These are phyloP conservation scores for Carex scoparia DNA, from an alignment of 176 grass and related monocot genomes.

Conservation along the genomic window DNA sequence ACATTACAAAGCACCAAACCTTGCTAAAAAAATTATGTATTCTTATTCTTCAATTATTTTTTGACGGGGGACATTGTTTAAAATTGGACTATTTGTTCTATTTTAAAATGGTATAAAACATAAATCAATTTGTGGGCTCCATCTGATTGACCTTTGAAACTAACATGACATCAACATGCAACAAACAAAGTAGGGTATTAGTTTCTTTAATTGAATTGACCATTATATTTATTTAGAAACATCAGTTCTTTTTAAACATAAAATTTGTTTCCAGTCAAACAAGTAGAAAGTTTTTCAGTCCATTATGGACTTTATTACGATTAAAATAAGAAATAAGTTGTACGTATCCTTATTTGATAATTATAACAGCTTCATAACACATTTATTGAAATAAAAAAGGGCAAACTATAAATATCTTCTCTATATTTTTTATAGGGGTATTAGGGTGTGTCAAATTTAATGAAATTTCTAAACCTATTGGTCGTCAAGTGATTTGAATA, in stretches of 20 bases:
- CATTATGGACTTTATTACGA: not conserved
- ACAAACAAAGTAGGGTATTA: not conserved
- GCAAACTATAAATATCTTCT: not conserved
- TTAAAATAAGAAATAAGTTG: not conserved
- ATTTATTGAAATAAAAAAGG: not conserved
- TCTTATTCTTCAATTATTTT: too few relatives aligned
- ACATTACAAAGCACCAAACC: too few relatives aligned
- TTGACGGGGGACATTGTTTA: too few relatives aligned
- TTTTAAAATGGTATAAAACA: too few relatives aligned
- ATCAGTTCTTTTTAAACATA: not conserved
- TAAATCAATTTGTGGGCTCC: too few relatives aligned
- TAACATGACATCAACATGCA: too few relatives aligned
- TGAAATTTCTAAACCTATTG: not conserved
- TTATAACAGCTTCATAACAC: not conserved
- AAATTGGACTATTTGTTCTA: too few relatives aligned
- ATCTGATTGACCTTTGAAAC: too few relatives aligned
- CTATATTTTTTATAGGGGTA: not conserved
- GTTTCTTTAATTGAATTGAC: not conserved
- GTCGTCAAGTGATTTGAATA: not conserved
- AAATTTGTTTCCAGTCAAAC: not conserved
- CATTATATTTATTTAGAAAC: not conserved
- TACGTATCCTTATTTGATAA: not conserved
- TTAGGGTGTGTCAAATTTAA: not conserved
- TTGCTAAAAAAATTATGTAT: too few relatives aligned
- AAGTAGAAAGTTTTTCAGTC: not conserved